Evolutionary conservation across 2,329 filamentous ascomycete species (phyloP).

Genomic region (Setomelanomma holmii): DNA sequence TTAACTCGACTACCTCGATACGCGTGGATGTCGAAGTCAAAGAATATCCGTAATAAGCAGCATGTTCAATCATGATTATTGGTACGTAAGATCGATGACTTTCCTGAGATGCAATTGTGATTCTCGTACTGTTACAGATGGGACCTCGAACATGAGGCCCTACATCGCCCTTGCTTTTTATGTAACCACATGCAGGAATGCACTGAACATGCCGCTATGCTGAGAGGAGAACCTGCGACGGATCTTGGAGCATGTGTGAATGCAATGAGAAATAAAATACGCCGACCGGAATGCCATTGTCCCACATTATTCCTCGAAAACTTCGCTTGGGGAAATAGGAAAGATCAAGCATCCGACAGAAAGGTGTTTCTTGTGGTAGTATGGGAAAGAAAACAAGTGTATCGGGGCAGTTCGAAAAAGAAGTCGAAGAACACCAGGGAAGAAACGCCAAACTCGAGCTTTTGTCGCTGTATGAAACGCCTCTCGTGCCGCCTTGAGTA

Average conservation of each 20-base stretch:
- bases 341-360: conserved; percentile 3
- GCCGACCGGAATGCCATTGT: conserved; percentile 39
- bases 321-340: conserved; percentile 19
- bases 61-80: too few relatives aligned
- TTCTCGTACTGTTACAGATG: conserved; percentile 34
- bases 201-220: conserved; percentile 38
- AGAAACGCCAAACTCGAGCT: conserved; percentile 42
- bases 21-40: too few relatives aligned
- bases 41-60: too few relatives aligned
- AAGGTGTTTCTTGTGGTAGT: conserved; percentile 23
- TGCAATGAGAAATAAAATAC: conserved; percentile 34
- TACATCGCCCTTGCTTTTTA: conserved; percentile 9
- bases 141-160: conserved; percentile 3
- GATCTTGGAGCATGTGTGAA: conserved; percentile 11
- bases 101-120: conserved; percentile 7
- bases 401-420: conserved; percentile 27
- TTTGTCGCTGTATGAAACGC: conserved; percentile 35
- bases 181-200: conserved; percentile 15
- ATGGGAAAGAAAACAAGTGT: conserved; percentile 14
- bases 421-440: conserved; percentile 33
- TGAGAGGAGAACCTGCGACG: conserved; percentile 17
- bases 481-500: not conserved
- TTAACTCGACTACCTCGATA: too few relatives aligned
- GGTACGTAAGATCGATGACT: not conserved
- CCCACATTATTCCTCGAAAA: conserved; percentile 10